Percentiles rank a stretch among this genome's conserved stretches.
Conservation (phyloP, 148 eudicot species). For the Nepenthes mirabilis region DNA sequence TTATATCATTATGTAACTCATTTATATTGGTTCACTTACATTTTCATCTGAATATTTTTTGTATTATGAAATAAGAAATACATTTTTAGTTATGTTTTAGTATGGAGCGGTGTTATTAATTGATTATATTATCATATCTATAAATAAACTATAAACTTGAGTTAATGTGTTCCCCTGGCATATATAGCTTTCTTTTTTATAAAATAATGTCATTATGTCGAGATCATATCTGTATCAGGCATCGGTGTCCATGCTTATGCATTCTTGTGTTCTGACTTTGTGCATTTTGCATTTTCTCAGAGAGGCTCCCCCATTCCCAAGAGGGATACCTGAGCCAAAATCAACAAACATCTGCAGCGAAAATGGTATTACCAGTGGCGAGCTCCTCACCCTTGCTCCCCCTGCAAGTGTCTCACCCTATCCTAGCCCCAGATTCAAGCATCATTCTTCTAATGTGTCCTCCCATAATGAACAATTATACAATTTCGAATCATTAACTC, state of each 20-base stretch:
- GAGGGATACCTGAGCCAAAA: slow-evolving; percentile 10
- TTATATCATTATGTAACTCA: too few relatives aligned
- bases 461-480: slow-evolving; percentile 6
- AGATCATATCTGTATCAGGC: too few relatives aligned
- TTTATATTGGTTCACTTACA: too few relatives aligned
- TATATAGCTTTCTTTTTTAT: too few relatives aligned
- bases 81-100: too few relatives aligned
- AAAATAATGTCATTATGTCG: too few relatives aligned
- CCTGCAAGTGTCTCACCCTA: slow-evolving; percentile 11
- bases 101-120: neutral
- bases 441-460: slow-evolving; percentile 5
- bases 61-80: too few relatives aligned
- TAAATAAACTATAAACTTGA: too few relatives aligned
- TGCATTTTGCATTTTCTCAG: slow-evolving; percentile 14
- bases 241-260: too few relatives aligned
- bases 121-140: neutral
- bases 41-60: too few relatives aligned
- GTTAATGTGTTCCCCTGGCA: too few relatives aligned
- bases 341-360: slow-evolving; percentile 7
- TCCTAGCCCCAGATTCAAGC: slow-evolving; percentile 14
- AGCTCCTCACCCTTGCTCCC: slow-evolving; percentile 15
- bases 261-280: neutral
- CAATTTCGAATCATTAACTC: slow-evolving; percentile 6
- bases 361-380: slow-evolving; percentile 8
- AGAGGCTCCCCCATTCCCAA: slow-evolving; percentile 21